Conservation (phyloP, 306 rosid species). For the Ormosia semicastrata region DNA sequence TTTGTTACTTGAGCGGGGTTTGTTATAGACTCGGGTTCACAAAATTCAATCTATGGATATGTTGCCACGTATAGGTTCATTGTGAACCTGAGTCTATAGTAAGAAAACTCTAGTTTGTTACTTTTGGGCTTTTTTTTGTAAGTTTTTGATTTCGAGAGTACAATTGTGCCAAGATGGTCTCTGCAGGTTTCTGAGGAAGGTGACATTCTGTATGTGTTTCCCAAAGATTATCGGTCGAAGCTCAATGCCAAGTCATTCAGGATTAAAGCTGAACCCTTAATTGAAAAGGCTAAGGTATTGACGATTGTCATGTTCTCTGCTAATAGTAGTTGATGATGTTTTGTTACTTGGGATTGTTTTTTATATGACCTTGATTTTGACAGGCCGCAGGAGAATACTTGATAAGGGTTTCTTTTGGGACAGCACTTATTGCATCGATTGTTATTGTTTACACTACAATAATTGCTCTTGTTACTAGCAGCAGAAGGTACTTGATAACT, state of each 20-base stretch:
- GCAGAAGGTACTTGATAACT: slow-evolving; percentile 61
- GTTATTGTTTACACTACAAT: slow-evolving; percentile 94
- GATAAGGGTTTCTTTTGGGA: slow-evolving; percentile 94
- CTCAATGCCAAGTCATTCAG: slow-evolving; percentile 80
- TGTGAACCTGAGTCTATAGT: not conserved
- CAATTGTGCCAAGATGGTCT: slow-evolving; percentile 59
- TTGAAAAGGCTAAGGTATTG: slow-evolving; percentile 81
- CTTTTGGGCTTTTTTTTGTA: slow-evolving; percentile 20
- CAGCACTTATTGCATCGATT: slow-evolving; percentile 88
- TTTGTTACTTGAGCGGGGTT: not conserved
- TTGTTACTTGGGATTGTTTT: slow-evolving; percentile 1
- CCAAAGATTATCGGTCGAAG: slow-evolving; percentile 78
- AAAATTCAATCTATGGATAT: not conserved
- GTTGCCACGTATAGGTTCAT: not conserved
- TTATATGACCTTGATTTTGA: slow-evolving; percentile 28
- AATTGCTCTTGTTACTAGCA: slow-evolving; percentile 80
- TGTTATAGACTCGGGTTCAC: not conserved
- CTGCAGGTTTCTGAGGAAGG: slow-evolving; percentile 95
- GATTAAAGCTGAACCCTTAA: slow-evolving; percentile 73
- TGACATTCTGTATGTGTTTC: slow-evolving; percentile 86
- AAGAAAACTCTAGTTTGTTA: not conserved
- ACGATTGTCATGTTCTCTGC: not conserved
- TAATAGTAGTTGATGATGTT: slow-evolving; percentile 10
- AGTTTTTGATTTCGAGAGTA: slow-evolving; percentile 46
- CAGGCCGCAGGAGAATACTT: slow-evolving; percentile 82